These are phyloP conservation scores for Fusarium succisae DNA, from an alignment of 2,329 filamentous ascomycete genomes.

Conservation along the genomic window DNA sequence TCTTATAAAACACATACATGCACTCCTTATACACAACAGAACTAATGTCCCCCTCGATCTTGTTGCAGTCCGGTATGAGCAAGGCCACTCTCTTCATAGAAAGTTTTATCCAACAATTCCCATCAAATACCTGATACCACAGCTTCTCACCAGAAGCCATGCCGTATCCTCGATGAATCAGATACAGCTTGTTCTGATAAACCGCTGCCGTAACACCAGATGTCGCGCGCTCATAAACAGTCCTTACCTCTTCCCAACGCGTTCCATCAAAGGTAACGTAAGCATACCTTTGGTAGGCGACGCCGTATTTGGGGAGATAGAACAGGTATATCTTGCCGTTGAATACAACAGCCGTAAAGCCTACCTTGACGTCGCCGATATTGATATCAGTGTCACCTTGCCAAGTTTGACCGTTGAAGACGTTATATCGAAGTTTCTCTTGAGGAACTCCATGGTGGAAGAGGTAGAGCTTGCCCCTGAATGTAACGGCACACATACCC, in stretches of 20 bases:
- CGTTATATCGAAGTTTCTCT: neutral
- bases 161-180: neutral
- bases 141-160: neutral
- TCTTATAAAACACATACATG: neutral
- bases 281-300: accelerated
- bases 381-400: neutral
- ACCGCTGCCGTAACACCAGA: neutral
- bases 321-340: neutral
- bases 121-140: neutral
- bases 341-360: neutral
- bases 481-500: neutral
- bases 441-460: neutral
- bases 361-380: too few species aligned
- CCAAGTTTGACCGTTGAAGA: neutral
- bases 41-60: neutral
- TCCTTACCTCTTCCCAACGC: neutral
- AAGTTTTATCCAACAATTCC: neutral
- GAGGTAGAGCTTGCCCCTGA: neutral
- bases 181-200: neutral
- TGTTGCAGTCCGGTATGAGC: neutral
- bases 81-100: neutral
- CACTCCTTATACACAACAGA: neutral
- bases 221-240: accelerated
- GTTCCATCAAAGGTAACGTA: neutral
- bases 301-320: neutral